Evolutionary conservation across 257 asterid species (phyloP), one percentile per base, ranked within the genome.

Genomic region (Nemophila menziesii): DNA sequence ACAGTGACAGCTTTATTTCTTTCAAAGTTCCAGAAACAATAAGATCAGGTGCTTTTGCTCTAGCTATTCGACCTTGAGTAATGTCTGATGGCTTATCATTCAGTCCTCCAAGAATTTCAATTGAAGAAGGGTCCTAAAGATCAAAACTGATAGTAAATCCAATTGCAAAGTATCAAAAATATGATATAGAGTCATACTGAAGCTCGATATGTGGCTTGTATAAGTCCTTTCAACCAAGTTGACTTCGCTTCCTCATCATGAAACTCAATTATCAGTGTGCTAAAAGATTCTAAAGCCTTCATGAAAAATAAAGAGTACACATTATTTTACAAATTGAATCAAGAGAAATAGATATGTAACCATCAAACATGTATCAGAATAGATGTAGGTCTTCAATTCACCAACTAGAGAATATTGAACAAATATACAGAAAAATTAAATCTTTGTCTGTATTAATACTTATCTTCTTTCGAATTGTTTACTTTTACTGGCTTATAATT

Each of bases 191-290:
- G 64, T 70, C 96, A 72, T 79, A 90, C 98, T 60, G 98, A 90
- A 66, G 96, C 98, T 72, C 75, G 84, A 73, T 90, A 90, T 44
- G 98, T 90, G 27, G 94, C 72, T 62, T 72, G 92, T 57, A 72
- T 75, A 66, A 90, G 92, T 67, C 64, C 79, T 60, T 86, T 81
- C 65, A 78, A 61, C 98, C 98, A 90, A 46, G 77, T 48, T 11
- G 71, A 64, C 71, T 80, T 90, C 57, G 64, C 83, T 65, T 76
- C 95, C 75, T 90, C 80, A 44, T 67, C 74, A 16, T 63, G 74
- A 57, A 90, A 71, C 77, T 78, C 80, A 52, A 90, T 64, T 63
- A 85, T 74, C 71, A 90, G 67, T 51, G 94, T 86, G 72, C 82
- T 77, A 51, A 69, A 70, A 43, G 94, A 85, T 77, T 85, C 98